Conservation (phyloP, 345 rosid species). For the Ailanthus altissimus region DNA sequence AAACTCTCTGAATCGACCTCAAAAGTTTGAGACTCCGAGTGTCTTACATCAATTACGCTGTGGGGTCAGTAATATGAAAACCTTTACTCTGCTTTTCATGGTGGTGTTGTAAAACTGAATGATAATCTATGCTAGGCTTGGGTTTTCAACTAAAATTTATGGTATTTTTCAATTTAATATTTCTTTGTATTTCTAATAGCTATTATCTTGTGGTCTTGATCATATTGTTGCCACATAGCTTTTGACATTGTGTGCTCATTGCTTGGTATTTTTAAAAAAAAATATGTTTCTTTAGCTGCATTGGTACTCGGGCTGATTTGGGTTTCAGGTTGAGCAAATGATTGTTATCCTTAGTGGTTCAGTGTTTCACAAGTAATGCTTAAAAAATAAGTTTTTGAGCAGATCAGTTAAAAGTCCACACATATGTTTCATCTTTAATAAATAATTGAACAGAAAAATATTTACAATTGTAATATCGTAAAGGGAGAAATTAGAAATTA, state of each 20-base stretch:
- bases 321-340: neutral
- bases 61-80: slow-evolving; percentile 67
- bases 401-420: neutral
- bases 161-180: neutral
- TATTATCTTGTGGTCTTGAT: neutral
- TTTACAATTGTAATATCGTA: neutral
- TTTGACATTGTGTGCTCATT: neutral
- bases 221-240: neutral
- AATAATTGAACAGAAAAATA: neutral
- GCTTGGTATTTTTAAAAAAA: neutral
- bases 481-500: neutral
- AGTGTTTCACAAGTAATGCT: neutral
- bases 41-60: slow-evolving; percentile 91
- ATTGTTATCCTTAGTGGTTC: neutral
- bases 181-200: slow-evolving; percentile 12
- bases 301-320: neutral
- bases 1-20: slow-evolving; percentile 82
- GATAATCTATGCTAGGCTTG: slow-evolving; percentile 8
- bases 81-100: neutral
- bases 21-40: slow-evolving; percentile 83
- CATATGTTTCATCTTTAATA: neutral
- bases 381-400: neutral
- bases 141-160: neutral
- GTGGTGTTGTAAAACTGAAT: neutral
- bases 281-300: neutral